Evolutionary conservation across 2,329 filamentous ascomycete genomes (phyloP).

Genomic region (Simplicillium aogashimaense): DNA sequence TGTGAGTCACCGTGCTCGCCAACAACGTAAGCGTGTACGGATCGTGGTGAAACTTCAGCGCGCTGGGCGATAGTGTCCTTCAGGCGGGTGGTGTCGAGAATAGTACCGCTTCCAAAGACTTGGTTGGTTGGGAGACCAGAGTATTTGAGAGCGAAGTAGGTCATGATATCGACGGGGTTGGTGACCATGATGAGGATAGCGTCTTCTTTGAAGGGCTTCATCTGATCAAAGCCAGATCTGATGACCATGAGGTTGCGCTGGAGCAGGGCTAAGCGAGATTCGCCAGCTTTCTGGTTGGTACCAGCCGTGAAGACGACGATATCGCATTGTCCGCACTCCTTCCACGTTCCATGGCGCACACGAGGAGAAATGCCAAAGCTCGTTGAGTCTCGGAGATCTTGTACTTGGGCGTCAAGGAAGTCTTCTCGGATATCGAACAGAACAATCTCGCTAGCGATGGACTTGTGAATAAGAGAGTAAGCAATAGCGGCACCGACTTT

Average conservation of each 20-base stretch:
- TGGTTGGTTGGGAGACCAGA: conserved; percentile 36
- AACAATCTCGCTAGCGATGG: conserved; percentile 39
- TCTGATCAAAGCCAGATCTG: conserved; percentile 32
- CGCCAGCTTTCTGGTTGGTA: conserved; percentile 28
- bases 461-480: conserved; percentile 38
- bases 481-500: conserved; percentile 40
- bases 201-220: conserved; percentile 36
- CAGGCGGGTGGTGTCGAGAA: conserved; percentile 39
- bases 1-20: conserved; percentile 14
- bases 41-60: conserved; percentile 6
- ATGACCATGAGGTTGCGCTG: conserved; percentile 36
- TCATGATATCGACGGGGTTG: conserved; percentile 45
- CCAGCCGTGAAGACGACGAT: conserved; percentile 45
- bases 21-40: conserved; percentile 11
- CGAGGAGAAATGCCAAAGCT: conserved; percentile 29
- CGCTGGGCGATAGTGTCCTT: conserved; percentile 28
- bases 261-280: conserved; percentile 2
- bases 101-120: conserved; percentile 43
- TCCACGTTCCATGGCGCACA: conserved; percentile 31
- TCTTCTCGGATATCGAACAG: conserved; percentile 39
- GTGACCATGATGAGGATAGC: conserved; percentile 40
- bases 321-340: conserved; percentile 41
- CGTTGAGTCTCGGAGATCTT: conserved; percentile 40
- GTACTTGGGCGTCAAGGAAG: conserved; percentile 36
- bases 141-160: conserved; percentile 34